A percentile compares a stretch with the other conserved stretches of the same genome.
These are phyloP conservation scores for Globisporangium nodosum DNA, from an alignment of 352 stramenopile genomes.

Conservation along the genomic window DNA sequence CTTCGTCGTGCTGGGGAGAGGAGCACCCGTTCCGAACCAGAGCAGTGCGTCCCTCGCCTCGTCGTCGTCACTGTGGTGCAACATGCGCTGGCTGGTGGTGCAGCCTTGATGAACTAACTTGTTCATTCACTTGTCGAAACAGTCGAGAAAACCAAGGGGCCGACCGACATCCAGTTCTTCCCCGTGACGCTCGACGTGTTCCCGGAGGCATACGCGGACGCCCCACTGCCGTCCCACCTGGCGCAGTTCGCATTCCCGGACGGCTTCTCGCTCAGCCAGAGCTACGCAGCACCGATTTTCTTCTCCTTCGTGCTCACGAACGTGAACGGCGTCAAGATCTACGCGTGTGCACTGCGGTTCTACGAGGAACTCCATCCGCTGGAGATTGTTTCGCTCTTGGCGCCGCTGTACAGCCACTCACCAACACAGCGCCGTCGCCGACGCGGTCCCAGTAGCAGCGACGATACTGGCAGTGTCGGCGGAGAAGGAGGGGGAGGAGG, in stretches of 20 bases:
- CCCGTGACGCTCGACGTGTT: conserved; percentile 61
- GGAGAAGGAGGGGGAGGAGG: not conserved
- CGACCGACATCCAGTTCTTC: conserved; percentile 64
- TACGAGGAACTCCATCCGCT: conserved; percentile 78
- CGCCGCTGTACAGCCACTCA: conserved; percentile 39
- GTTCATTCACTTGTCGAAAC: not conserved
- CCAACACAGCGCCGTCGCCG: conserved; percentile 18
- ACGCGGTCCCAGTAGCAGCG: conserved; percentile 7
- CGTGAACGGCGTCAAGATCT: conserved; percentile 74
- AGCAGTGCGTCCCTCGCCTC: conserved; percentile 33
- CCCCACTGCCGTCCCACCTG: conserved; percentile 55
- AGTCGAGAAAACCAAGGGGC: conserved; percentile 73
- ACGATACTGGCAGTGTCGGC: not conserved
- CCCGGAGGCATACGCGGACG: conserved; percentile 52
- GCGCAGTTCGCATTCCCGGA: conserved; percentile 80
- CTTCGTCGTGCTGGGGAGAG: conserved; percentile 74
- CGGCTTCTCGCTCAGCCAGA: conserved; percentile 54
- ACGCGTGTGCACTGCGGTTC: conserved; percentile 73
- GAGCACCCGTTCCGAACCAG: conserved; percentile 49
- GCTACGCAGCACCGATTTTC: conserved; percentile 52
- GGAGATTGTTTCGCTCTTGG: conserved; percentile 70
- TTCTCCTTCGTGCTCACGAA: conserved; percentile 87
- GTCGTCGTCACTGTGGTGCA: not conserved
- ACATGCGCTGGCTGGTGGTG: not conserved
- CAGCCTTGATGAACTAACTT: not conserved